Evolutionary conservation across 345 rosid species (phyloP).

Genomic region (Boechera stricta): DNA sequence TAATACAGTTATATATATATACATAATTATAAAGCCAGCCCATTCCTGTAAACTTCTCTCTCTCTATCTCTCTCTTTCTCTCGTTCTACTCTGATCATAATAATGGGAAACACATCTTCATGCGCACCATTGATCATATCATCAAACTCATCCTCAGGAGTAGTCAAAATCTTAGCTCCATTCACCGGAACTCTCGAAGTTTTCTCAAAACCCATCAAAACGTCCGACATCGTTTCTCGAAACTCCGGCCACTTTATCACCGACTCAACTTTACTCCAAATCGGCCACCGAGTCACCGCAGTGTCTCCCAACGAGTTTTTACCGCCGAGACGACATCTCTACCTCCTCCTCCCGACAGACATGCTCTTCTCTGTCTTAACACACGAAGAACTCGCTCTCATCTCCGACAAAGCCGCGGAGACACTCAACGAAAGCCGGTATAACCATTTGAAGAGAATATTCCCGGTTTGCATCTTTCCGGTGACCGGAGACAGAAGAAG

Average conservation of each 20-base stretch:
- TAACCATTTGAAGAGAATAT: constrained; percentile 45
- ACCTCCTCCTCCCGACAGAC: constrained; percentile 43
- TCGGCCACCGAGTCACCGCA: constrained; percentile 41
- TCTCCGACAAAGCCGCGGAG: constrained; percentile 42
- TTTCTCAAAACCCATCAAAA: constrained; percentile 41
- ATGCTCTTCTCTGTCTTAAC: constrained; percentile 49
- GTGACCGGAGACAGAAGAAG: constrained; percentile 33
- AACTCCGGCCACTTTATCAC: constrained; percentile 35
- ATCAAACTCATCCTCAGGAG: constrained; percentile 37
- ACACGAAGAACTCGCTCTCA: constrained; percentile 44
- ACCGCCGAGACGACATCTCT: constrained; percentile 44
- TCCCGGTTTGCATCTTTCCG: constrained; percentile 45
- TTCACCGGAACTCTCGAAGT: constrained; percentile 39
- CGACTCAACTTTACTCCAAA: constrained; percentile 42
- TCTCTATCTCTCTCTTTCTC: neutral
- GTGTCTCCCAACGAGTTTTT: constrained; percentile 31
- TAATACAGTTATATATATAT: constrained; percentile 25
- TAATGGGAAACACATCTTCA: constrained; percentile 50
- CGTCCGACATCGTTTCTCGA: constrained; percentile 39
- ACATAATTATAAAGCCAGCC: constrained; percentile 28
- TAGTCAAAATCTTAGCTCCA: constrained; percentile 45
- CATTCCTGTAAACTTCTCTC: constrained; percentile 17
- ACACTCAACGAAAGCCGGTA: constrained; percentile 38
- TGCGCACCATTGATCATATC: constrained; percentile 40
- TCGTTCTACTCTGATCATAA: constrained; percentile 22